These are phyloP conservation scores for Flaveria sonorensis DNA, from an alignment of 129 eudicot species.

Conservation along the genomic window DNA sequence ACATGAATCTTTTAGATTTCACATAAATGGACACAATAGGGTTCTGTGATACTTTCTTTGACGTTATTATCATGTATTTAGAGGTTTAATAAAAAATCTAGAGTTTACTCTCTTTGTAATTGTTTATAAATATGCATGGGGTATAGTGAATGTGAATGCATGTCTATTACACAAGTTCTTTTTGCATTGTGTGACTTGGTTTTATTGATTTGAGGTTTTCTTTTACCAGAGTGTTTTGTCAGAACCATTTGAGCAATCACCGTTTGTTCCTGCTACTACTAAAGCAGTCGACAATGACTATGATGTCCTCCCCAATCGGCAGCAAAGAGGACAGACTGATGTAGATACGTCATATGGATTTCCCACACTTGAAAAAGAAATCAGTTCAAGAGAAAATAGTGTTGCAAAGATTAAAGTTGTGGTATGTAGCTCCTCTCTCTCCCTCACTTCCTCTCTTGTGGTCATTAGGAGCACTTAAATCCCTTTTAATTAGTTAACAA, in stretches of 20 bases:
- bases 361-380: conserved; percentile 62
- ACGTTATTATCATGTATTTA: neutral
- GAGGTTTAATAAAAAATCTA: neutral
- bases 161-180: neutral
- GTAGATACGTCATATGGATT: conserved; percentile 51
- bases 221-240: conserved; percentile 72
- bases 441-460: neutral
- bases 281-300: conserved; percentile 56
- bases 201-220: conserved; percentile 7
- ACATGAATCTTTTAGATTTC: neutral
- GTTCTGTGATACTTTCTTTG: neutral
- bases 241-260: conserved; percentile 90
- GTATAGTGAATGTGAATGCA: conserved; percentile 1
- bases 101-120: conserved; percentile 8
- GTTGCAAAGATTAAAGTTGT: conserved; percentile 98
- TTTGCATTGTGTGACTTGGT: conserved; percentile 16
- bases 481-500: neutral
- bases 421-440: conserved; percentile 46
- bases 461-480: neutral
- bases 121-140: neutral
- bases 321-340: conserved; percentile 63
- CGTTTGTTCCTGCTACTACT: conserved; percentile 65
- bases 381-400: conserved; percentile 69
- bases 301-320: conserved; percentile 49
- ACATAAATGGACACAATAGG: conserved; percentile 1